Conservation (phyloP, 2,329 filamentous ascomycete genomes). For the Aureobasidium uvarum region DNA sequence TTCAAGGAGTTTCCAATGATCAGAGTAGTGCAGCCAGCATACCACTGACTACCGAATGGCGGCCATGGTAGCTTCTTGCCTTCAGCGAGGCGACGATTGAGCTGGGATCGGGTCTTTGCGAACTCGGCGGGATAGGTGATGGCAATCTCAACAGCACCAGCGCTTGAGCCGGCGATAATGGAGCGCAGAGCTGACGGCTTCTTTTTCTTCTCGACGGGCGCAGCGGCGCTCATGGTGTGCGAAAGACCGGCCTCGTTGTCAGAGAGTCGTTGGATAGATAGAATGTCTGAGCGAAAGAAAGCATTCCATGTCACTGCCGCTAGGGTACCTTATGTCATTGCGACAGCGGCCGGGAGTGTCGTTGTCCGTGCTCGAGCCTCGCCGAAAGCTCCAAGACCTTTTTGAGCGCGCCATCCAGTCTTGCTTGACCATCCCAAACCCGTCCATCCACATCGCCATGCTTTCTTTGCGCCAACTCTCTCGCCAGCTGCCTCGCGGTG, state of each 20-base stretch:
- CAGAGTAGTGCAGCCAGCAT: constrained; percentile 93
- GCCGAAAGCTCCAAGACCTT: constrained; percentile 15
- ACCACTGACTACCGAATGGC: constrained; percentile 91
- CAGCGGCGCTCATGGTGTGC: constrained; percentile 24
- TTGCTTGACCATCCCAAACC: neutral
- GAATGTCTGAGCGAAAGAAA: neutral
- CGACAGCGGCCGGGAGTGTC: constrained; percentile 13
- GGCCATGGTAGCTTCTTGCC: constrained; percentile 92
- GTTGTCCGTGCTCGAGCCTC: constrained; percentile 1
- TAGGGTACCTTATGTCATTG: neutral
- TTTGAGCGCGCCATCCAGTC: neutral
- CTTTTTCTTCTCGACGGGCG: constrained; percentile 33
- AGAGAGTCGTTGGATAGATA: neutral
- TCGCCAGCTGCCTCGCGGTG: constrained; percentile 46
- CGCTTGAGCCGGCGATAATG: constrained; percentile 87
- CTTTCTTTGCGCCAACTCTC: constrained; percentile 47
- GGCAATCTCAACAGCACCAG: constrained; percentile 90
- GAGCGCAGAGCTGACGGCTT: constrained; percentile 80
- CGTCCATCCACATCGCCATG: constrained; percentile 38
- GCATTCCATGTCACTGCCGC: neutral
- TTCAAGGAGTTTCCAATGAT: constrained; percentile 97
- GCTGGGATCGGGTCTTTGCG: constrained; percentile 90
- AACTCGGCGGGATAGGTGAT: constrained; percentile 97
- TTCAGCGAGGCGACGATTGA: constrained; percentile 78
- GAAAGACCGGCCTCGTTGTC: constrained; percentile 2